Evolutionary conservation across 2,329 filamentous ascomycete genomes (phyloP), one percentile per base, ranked within the genome.

Genomic region (Talaromyces rugulosus): DNA sequence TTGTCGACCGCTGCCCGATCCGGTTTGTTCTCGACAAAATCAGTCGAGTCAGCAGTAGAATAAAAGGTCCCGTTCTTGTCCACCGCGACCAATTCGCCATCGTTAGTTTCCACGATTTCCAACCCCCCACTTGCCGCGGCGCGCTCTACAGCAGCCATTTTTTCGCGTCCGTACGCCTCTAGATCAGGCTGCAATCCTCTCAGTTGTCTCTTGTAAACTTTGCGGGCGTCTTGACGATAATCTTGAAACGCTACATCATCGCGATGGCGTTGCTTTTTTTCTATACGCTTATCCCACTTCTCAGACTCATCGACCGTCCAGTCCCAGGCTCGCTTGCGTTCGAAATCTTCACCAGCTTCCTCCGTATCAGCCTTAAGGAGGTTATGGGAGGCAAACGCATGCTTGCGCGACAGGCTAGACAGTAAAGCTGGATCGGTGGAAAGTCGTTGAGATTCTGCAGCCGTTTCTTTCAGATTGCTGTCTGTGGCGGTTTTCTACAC

Each of bases 241-340:
- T 98, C 93, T 70, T 90, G 86, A 78, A 99, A 99, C 2, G 91
- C 90, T 63, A 92, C 91, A 75, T 94, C 88, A 74, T 96, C 91
- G 65, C 90, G 84, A 70, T 90, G 89, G 18, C 86, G 85, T 62
- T 87, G 86, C 80, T 92, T 96, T 83, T 96, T 96, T 71, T 89
- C 90, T 75, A 96, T 80, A 34, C 93, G 88, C 79, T 89, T 89
- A 76, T 99, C 95, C 95, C 95, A 99, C 67, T 85, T 87, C 79
- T 97, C 95, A 68, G 87, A 90, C 78, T 99, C 95, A 66, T 99
- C 95, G 6, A 94, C 82, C 0, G 95, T 99, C 91, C 95, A 99
- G 79, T 98, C 95, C 95, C 95, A 99, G 1, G 95, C 95, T 47
- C 95, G 88, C 79, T 98, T 97, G 67, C 95, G 90, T 82, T 99